Evolutionary conservation across 805 yeast species (phyloP).

Genomic region (Nakazawaea populi): DNA sequence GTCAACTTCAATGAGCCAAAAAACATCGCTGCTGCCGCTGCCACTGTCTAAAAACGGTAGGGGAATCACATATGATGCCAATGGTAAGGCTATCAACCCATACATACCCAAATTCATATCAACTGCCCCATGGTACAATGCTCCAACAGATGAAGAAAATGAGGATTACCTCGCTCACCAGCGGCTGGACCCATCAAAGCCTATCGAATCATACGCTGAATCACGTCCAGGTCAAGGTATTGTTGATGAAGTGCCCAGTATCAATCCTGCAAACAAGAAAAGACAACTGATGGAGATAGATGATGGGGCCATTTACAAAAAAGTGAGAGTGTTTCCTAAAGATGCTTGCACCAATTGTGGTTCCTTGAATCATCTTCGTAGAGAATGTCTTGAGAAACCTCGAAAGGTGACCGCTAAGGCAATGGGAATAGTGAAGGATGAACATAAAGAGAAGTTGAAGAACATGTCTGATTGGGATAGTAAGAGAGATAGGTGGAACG

Average conservation of each 20-base stretch:
- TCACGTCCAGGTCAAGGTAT: conserved; percentile 56
- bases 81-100: conserved; percentile 29
- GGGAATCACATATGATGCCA: conserved; percentile 24
- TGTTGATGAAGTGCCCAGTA: conserved; percentile 31
- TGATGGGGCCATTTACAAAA: conserved; percentile 4
- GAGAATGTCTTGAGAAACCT: conserved; percentile 58
- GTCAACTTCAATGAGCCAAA: too few species aligned
- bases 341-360: conserved; percentile 59
- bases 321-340: conserved; percentile 16
- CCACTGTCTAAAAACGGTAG: not conserved
- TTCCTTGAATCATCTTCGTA: conserved; percentile 37
- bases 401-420: conserved; percentile 26
- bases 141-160: conserved; percentile 13
- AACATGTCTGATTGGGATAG: conserved; percentile 52
- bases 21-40: not conserved
- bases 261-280: not conserved
- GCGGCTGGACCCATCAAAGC: conserved; percentile 34
- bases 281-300: conserved; percentile 6
- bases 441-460: conserved; percentile 15
- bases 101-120: conserved; percentile 35
- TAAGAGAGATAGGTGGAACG: conserved; percentile 78
- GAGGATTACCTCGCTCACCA: conserved; percentile 55
- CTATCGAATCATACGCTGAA: conserved; percentile 38
- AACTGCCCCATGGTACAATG: conserved; percentile 35
- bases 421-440: conserved; percentile 12